Conservation (phyloP, 345 rosid genomes). For the Eutrema japonicum region DNA sequence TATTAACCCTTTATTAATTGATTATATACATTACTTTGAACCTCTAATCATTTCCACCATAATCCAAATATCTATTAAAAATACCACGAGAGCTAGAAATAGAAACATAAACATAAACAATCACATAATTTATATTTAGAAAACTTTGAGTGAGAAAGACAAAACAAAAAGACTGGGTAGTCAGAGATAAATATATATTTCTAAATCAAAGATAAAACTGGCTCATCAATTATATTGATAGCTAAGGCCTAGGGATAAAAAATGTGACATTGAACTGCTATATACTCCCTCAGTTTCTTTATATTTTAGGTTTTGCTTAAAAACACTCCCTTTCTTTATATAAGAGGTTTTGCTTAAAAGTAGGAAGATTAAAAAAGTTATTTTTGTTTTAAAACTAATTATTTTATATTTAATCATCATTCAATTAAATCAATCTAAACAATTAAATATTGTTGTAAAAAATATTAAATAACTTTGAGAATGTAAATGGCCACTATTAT, state of each 20-base stretch:
- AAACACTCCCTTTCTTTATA: no score
- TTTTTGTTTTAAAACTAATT: no score
- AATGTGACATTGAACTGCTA: slow-evolving; percentile 5
- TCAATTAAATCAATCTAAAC: no score
- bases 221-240: slow-evolving; percentile 10
- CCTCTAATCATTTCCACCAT: slow-evolving; percentile 18
- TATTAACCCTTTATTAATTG: background rate
- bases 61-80: background rate
- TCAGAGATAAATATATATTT: background rate
- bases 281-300: background rate
- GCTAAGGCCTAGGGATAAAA: background rate
- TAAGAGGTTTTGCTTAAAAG: no score
- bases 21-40: slow-evolving; percentile 13
- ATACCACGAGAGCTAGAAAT: slow-evolving; percentile 17
- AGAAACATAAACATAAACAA: slow-evolving; percentile 4
- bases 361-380: no score
- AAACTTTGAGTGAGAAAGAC: slow-evolving; percentile 3
- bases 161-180: background rate
- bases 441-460: no score
- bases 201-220: background rate
- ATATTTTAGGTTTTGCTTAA: no score
- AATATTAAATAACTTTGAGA: no score
- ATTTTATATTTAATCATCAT: no score
- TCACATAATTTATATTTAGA: slow-evolving; percentile 6
- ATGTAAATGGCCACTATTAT: no score